Conservation (phyloP, 176 grass and related monocot species). For the Carex pumila region DNA sequence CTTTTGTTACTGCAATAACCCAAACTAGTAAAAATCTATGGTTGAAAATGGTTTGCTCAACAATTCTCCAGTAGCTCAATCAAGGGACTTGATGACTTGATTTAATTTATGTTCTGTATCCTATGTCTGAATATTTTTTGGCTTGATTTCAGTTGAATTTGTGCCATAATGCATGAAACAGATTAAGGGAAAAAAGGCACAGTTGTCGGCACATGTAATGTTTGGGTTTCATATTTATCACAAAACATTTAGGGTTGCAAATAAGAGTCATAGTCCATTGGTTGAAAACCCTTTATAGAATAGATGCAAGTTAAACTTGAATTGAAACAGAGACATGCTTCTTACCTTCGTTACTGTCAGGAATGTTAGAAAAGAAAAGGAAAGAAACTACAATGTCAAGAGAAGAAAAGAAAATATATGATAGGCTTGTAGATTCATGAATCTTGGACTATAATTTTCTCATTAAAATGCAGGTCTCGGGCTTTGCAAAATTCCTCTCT, state of each 20-base stretch:
- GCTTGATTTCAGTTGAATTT: not conserved
- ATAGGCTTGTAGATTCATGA: not conserved
- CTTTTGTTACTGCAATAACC: not conserved
- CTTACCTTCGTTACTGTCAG: not conserved
- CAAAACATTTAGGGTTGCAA: not conserved
- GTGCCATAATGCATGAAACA: not conserved
- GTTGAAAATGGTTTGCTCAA: not conserved
- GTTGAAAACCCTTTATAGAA: not conserved
- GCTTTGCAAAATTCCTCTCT: conserved; percentile 41
- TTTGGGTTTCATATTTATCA: not conserved
- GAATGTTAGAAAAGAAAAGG: not conserved
- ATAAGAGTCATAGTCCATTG: too few relatives aligned
- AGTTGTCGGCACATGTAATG: not conserved
- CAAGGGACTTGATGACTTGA: not conserved
- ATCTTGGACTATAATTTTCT: not conserved
- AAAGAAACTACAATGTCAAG: not conserved
- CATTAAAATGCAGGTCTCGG: conserved; percentile 39
- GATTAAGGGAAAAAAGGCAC: not conserved
- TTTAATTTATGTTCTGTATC: not conserved
- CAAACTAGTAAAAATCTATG: not conserved
- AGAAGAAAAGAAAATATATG: not conserved
- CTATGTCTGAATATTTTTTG: not conserved
- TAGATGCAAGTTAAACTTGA: not conserved
- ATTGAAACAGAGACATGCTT: not conserved
- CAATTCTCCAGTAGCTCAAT: not conserved